Evolutionary conservation across 805 yeast species (phyloP).

Genomic region (Candida manassasensis): DNA sequence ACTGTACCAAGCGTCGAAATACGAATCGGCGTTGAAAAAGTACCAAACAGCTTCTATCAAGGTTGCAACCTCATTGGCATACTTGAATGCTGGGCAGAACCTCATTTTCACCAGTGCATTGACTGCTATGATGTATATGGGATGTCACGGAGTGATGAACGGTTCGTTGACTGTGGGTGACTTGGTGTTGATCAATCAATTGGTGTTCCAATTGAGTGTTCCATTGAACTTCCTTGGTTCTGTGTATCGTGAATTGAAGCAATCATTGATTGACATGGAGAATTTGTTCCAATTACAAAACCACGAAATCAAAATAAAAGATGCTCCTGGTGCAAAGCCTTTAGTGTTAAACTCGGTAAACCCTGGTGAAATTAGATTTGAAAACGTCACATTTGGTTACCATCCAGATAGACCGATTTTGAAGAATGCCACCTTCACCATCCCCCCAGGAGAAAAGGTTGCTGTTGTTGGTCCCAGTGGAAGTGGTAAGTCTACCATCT

Average conservation of each 20-base stretch:
- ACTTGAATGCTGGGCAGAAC: conserved; percentile 74
- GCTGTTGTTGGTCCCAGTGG: conserved; percentile 98
- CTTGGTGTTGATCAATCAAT: conserved; percentile 87
- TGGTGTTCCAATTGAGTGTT: conserved; percentile 92
- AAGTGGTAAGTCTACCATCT: conserved; percentile 87
- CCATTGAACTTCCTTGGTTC: conserved; percentile 94
- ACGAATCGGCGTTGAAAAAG: conserved; percentile 64
- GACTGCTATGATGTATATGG: conserved; percentile 98
- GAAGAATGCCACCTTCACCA: conserved; percentile 71
- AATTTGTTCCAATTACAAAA: conserved; percentile 81
- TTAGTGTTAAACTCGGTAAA: conserved; percentile 39
- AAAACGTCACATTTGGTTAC: conserved; percentile 90
- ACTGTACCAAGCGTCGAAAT: conserved; percentile 68
- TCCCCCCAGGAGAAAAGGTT: conserved; percentile 86
- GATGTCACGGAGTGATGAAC: conserved; percentile 83
- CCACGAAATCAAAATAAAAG: conserved; percentile 62
- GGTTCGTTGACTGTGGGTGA: conserved; percentile 91
- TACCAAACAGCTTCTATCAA: conserved; percentile 75
- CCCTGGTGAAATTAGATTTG: conserved; percentile 80
- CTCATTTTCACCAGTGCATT: conserved; percentile 80
- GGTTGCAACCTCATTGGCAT: conserved; percentile 81
- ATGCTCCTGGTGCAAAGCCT: conserved; percentile 58
- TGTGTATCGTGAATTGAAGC: conserved; percentile 91
- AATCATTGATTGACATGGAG: conserved; percentile 93
- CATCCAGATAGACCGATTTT: conserved; percentile 85